Evolutionary conservation across 2,329 filamentous ascomycete species (phyloP).

Genomic region (Myriosclerotinia scirpicola): DNA sequence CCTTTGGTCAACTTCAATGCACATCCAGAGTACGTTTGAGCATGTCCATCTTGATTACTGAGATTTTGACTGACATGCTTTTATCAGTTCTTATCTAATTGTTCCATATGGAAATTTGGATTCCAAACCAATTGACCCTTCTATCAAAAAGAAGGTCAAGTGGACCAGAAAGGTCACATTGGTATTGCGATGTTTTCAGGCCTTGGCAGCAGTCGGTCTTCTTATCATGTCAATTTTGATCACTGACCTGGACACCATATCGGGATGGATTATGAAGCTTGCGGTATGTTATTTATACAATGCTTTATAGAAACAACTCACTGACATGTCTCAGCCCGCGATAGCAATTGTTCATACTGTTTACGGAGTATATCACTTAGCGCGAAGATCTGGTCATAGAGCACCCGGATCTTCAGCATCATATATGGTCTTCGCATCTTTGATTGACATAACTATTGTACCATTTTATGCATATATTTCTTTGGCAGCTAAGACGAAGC

Average conservation of each 20-base stretch:
- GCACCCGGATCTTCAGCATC: slow-evolving; percentile 79
- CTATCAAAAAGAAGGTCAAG: slow-evolving; percentile 70
- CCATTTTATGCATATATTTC: slow-evolving; percentile 58
- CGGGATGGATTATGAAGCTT: slow-evolving; percentile 75
- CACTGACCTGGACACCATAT: slow-evolving; percentile 60
- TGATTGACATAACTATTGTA: slow-evolving; percentile 63
- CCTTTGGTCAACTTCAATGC: slow-evolving; percentile 80
- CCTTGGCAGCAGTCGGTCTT: slow-evolving; percentile 68
- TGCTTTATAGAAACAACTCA: slow-evolving; percentile 14
- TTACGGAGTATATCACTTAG: slow-evolving; percentile 81
- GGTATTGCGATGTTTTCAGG: slow-evolving; percentile 61
- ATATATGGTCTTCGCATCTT: slow-evolving; percentile 80
- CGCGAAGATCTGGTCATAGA: slow-evolving; percentile 66
- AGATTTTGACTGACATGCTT: not conserved
- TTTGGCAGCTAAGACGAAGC: slow-evolving; percentile 45
- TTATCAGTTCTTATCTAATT: slow-evolving; percentile 55
- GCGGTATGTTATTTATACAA: slow-evolving; percentile 55
- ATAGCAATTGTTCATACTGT: slow-evolving; percentile 68
- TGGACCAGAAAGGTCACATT: slow-evolving; percentile 69
- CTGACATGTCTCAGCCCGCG: slow-evolving; percentile 60
- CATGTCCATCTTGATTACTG: not conserved
- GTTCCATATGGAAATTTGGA: slow-evolving; percentile 61
- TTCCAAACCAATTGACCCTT: slow-evolving; percentile 65
- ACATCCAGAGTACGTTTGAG: slow-evolving; percentile 72
- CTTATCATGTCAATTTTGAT: slow-evolving; percentile 78